Percentiles rank a stretch among this genome's conserved stretches.
Conservation (phyloP, 306 rosid species). For the Hippophae gyantsensis region DNA sequence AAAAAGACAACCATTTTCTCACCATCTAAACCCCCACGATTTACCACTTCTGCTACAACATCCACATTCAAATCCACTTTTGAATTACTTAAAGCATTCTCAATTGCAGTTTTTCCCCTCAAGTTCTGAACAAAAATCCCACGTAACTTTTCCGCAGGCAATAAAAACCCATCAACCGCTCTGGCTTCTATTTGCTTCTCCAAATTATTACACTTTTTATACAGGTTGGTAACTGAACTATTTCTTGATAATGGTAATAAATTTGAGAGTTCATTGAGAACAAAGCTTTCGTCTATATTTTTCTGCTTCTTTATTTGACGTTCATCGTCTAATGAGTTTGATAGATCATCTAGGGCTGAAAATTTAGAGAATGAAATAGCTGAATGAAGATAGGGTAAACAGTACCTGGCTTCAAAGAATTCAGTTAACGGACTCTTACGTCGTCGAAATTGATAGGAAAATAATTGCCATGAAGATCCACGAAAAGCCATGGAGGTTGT, state of each 20-base stretch:
- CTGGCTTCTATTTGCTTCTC: constrained; percentile 13
- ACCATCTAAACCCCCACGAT: constrained; percentile 55
- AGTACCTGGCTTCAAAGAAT: constrained; percentile 12
- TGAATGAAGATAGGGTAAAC: constrained; percentile 7
- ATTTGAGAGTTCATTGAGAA: constrained; percentile 45
- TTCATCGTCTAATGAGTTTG: constrained; percentile 7
- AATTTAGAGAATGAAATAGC: constrained; percentile 18
- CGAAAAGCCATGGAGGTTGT: constrained; percentile 1
- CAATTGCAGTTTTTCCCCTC: constrained; percentile 53
- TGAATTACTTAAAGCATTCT: constrained; percentile 40
- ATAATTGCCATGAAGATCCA: constrained; percentile 4
- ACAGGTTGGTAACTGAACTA: not conserved
- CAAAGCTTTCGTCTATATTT: constrained; percentile 28
- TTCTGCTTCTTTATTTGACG: not conserved
- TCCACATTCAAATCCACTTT: constrained; percentile 39
- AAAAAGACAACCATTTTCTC: constrained; percentile 64
- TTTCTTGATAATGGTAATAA: constrained; percentile 27
- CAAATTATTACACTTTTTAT: constrained; percentile 4
- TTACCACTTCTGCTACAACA: constrained; percentile 38
- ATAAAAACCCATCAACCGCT: constrained; percentile 48
- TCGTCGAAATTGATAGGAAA: constrained; percentile 13
- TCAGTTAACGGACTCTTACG: not conserved
- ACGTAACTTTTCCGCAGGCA: constrained; percentile 59
- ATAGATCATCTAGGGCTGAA: constrained; percentile 22
- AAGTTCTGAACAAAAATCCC: constrained; percentile 77